Base-by-base conservation (phyloP, 2,329 filamentous ascomycete species). In the Trichoderma sp. region DNA sequence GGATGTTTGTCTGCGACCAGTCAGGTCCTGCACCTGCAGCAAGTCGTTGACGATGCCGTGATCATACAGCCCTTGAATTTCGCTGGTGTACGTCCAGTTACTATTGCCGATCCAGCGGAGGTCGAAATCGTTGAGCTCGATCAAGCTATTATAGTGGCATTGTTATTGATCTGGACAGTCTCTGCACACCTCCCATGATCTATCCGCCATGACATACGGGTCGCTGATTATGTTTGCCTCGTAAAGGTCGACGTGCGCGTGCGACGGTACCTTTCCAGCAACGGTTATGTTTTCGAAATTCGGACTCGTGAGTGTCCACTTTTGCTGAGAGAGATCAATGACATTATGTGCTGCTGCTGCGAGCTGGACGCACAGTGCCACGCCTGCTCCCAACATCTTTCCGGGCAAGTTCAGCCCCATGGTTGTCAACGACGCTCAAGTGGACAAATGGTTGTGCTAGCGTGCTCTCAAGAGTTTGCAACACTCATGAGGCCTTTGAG, bases 51-150 rank as follows among this genome's bases (percentile, higher is more conserved):
- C 26, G 19, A 19, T 7, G 21, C 43, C 21, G 0, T 62, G 28
- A 50, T 60, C 57, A 48, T 60, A 60, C 45, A 60, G 28, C 17
- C 57, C 57, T 39, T 50, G 14, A 24, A 60, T 50, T 7, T 60
- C 57, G 30, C 57, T 60, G 14, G 45, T 50, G 30, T 60, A 60
- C 7, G 57, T 60, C 57, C 57, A 60, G 15, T 60, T 60, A 41
- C 26, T 60, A 7, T 41, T 17, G 45, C 57, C 57, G 21, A 60
- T 48, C 57, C 57, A 60, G 19, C 57, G 57, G 21, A 60, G 57
- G 45, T 60, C 17, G 14, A 60, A 60, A 24, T 60, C 57, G 9
- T 60, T 60, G 17, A 60, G 30, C 21, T 50, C 57, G 30, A 50
- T 60, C 30, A 60, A 41, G n/a, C 57, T 60, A 19, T 41, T 17